Evolutionary conservation across 169 alveolate genomes (phyloP), one percentile per base, ranked within the genome.

Genomic region (Cardiosporidium cionae): DNA sequence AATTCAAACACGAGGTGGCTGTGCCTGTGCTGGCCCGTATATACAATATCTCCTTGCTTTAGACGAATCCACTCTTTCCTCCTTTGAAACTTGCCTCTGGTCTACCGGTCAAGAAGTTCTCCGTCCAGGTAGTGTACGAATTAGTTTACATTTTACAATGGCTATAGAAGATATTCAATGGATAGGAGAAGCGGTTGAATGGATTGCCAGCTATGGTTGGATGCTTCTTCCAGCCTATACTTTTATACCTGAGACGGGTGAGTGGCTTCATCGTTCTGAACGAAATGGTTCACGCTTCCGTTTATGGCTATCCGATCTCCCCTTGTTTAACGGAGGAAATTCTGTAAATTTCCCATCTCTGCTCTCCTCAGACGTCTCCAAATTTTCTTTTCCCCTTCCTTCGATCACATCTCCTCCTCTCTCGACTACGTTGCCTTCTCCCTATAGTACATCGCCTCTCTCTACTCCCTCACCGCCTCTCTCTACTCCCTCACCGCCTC

Each of bases 11-110:
- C 80, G 98, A 75, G 92, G 94, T 25, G 98, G 98, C 0, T 94
- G 98, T 75, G 85, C 93, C 5, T 94, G 98, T 79, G 97, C 98
- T n/a, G 93, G 95, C 0, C 93, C 95, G 3, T 93, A 90, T 82
- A 94, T 94, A 0, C 93, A 91, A 53, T 71, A 68, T 52, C 65
- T 44, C 9, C 68, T 76, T 44, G 70, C 64, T 3, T 5, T 76
- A 4, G 25, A 9, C 36, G 32, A 53, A 4, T 36, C 27, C 7
- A 16, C 32, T 16, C 52, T 53, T 1, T 68, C 33, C 32, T 9
- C 37, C 7, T 3, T 70, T 2, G 54, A 34, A 64, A 27, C 34
- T 54, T 4, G 58, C 53, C 74, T 91, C 44, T 81, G 81, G 25
- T 72, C 86, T 4, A 86, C 86, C 22, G 98, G 97, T 0, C 83